These are phyloP conservation scores for Suillus discolor DNA, from an alignment of 768 basidiomycete species.

Conservation along the genomic window DNA sequence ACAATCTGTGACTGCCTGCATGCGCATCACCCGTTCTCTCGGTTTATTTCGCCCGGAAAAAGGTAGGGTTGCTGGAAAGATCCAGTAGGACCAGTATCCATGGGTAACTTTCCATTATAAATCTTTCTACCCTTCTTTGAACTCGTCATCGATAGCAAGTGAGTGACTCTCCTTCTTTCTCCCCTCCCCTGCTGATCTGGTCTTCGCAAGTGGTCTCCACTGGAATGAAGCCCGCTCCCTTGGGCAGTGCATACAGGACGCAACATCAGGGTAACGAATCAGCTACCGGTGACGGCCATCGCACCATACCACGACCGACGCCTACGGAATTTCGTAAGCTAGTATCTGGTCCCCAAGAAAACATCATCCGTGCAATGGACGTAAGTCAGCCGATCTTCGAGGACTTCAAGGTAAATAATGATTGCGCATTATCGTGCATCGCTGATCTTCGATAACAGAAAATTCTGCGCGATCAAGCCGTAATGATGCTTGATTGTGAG, in stretches of 20 bases:
- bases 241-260: not conserved
- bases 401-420: not conserved
- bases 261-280: not conserved
- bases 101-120: not conserved
- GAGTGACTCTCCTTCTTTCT: not conserved
- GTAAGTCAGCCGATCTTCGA: not conserved
- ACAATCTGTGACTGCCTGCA: constrained; percentile 5
- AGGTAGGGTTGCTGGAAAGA: not conserved
- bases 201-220: constrained; percentile 7
- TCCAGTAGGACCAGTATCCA: not conserved
- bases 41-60: not conserved
- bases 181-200: not conserved
- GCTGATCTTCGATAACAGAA: constrained; percentile 2
- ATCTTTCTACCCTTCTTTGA: not conserved
- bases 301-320: not conserved
- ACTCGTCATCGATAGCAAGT: not conserved
- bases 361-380: not conserved
- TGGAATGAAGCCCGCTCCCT: not conserved
- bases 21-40: not conserved
- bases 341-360: not conserved
- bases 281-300: not conserved
- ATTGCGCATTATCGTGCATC: not conserved
- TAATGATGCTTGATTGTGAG: not conserved
- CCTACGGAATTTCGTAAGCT: not conserved
- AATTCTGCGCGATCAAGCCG: not conserved